Percentiles rank a stretch among this genome's conserved stretches.
These are phyloP conservation scores for Ophiostoma angusticollis DNA, from an alignment of 2,329 filamentous ascomycete genomes.

Conservation along the genomic window DNA sequence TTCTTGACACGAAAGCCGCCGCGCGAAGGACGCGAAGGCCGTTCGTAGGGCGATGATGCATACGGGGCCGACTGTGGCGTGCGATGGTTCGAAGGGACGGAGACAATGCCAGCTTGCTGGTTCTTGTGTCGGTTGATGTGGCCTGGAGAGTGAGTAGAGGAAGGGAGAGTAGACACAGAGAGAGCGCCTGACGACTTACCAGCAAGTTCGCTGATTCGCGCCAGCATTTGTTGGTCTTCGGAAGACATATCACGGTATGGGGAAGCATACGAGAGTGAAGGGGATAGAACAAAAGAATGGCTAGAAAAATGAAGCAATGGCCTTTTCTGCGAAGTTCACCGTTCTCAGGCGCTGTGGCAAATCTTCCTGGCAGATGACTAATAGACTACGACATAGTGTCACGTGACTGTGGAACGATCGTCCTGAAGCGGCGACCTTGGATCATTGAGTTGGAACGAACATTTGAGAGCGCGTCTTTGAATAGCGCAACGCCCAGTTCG, in stretches of 20 bases:
- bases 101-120: conserved; percentile 34
- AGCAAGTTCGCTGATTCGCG: conserved; percentile 39
- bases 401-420: too few species aligned
- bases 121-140: conserved; percentile 73
- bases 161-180: conserved; percentile 8
- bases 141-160: conserved; percentile 31
- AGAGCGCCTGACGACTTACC: conserved; percentile 23
- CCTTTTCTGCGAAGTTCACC: too few species aligned
- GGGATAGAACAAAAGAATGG: not conserved
- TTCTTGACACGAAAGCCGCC: conserved; percentile 26
- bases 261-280: not conserved
- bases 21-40: conserved; percentile 10
- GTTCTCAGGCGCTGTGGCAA: not conserved
- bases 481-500: too few species aligned
- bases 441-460: too few species aligned
- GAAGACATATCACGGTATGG: conserved; percentile 24
- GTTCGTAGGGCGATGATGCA: conserved; percentile 19
- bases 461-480: too few species aligned
- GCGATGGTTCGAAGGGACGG: conserved; percentile 15
- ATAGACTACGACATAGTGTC: too few species aligned
- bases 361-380: too few species aligned
- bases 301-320: not conserved
- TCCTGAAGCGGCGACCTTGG: too few species aligned
- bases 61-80: not conserved
- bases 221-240: conserved; percentile 40